Evolutionary conservation across 2,329 filamentous ascomycete species (phyloP), one percentile per base, ranked within the genome.

Genomic region (Nemania abortiva): DNA sequence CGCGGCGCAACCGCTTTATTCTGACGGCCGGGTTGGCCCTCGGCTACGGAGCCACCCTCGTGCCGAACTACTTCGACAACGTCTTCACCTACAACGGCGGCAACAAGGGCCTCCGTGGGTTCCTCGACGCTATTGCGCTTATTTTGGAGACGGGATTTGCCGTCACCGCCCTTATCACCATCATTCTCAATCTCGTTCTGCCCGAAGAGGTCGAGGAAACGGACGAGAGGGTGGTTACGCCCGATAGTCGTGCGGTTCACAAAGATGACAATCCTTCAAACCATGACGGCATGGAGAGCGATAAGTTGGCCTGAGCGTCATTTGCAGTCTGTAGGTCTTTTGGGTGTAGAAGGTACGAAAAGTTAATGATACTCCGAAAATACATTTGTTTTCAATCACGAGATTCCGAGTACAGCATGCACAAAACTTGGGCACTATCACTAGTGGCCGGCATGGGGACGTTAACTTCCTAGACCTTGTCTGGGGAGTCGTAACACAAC

Each of bases 1-100:
- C 88, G n/a, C 88, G 93, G 45, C 89, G 93, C 60, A 95, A 92
- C 75, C 87, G 93, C 27, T 96, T 96, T 82, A 92, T 96, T 75
- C 85, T 96, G 11, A 94, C 93, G 0, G 91, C 92, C 0, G 88
- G 90, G 0, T 83, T 96, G 37, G 86, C 92, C 0, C 82, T 95
- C 31, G 93, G 93, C 37, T 92, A 92, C 72, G 89, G 90, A 65
- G 90, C 90, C 10, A 91, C 89, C 0, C 81, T 92, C 0, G 86
- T 91, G 2, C 88, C 89, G 0, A 87, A 81, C 34, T 94, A 92
- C 84, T 94, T 93, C 76, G 79, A 82, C 68, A 85, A 87, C 70
- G 88, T 96, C 62, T 94, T 96, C 78, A 91, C 90, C 3, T 95
- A 95, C 77, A 77, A 79, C 0, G 92, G 92, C 11, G 80, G 84